Base-by-base conservation (phyloP, 1,284 basidiomycete genomes). In the Malassezia psittaci region DNA sequence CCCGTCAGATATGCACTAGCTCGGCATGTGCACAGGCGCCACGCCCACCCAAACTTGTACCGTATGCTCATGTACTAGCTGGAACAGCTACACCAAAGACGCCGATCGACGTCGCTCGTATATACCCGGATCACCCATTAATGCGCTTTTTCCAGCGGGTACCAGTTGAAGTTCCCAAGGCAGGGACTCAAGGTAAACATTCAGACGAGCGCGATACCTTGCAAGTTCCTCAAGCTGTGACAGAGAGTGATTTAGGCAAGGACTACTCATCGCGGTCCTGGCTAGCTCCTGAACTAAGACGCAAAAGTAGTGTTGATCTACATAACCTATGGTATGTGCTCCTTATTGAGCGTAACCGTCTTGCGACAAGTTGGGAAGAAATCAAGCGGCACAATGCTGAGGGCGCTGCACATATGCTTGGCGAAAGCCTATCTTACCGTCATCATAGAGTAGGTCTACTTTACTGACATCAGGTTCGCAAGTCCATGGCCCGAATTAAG, bases 401-500 rank as follows among this genome's bases (percentile, higher is more conserved):
- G 24, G 60, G 63, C 35, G 54, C 64, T 11, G 62, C 66, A 0
- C 56, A 56, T 16, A 66, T 68, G 59, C 62, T 61, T 53, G 57
- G 55, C 4, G 48, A 64, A 40, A 71, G 63, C 41, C 39, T 71
- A 1, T 51, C 60, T 2, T 32, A 57, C 29, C 66, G 66, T 51
- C 66, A 67, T 29, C 69, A 69, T 53, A 43, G 66, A 19, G 69
- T 70, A 54, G 55, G 68, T 21, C 11, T 6, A 18, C 18, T 52
- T 11, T 8, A 36, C 9, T 45, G 11, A 42, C 40, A 49, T 5
- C 68, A 96, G 91, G 86, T 85, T 74, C 85, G 87, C 46, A 94
- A 91, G 78, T 85, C 88, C n/a, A 94, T 96, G 89, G 89, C 89
- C 18, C 83, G 89, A 41, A 90, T 96, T 77, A 98, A 98, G 76